A percentile compares a stretch with the other conserved stretches of the same genome.
phyloP scores from a whole-genome alignment of 1,284 basidiomycete genomes.

The Papiliotrema laurentii region DNA sequence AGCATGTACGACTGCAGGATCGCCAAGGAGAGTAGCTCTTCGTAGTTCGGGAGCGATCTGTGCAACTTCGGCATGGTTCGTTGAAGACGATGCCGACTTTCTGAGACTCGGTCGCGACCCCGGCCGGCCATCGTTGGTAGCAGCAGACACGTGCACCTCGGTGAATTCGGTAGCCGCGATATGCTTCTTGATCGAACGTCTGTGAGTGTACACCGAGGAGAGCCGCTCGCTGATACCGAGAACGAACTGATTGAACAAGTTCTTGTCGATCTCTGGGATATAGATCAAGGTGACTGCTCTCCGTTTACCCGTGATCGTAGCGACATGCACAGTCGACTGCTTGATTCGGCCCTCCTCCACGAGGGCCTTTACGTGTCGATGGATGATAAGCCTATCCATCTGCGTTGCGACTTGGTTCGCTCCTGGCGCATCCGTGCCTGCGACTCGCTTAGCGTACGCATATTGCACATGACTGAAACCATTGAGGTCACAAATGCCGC shows the following conservation, averaged over 20 bases:
- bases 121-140: no score
- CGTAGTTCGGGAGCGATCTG: slow-evolving; percentile 2
- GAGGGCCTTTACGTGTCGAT: neutral
- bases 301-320: neutral
- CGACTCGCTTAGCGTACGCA: neutral
- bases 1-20: slow-evolving; percentile 22
- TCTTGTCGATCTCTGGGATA: neutral
- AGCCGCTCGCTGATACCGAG: neutral
- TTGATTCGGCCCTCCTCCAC: neutral
- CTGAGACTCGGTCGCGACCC: slow-evolving; percentile 22
- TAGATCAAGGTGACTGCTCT: neutral
- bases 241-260: neutral
- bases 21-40: slow-evolving; percentile 21
- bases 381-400: neutral
- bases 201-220: neutral
- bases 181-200: neutral
- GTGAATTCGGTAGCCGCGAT: neutral
- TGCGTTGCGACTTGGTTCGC: neutral
- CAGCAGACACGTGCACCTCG: neutral
- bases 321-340: neutral
- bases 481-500: neutral
- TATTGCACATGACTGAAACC: neutral
- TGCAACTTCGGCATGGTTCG: no score
- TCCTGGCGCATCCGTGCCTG: neutral
- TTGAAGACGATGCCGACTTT: no score